A percentile compares a stretch with the other conserved stretches of the same genome.
phyloP scores from a whole-genome alignment of 352 stramenopile genomes.

The Phytophthora hibernalis region DNA sequence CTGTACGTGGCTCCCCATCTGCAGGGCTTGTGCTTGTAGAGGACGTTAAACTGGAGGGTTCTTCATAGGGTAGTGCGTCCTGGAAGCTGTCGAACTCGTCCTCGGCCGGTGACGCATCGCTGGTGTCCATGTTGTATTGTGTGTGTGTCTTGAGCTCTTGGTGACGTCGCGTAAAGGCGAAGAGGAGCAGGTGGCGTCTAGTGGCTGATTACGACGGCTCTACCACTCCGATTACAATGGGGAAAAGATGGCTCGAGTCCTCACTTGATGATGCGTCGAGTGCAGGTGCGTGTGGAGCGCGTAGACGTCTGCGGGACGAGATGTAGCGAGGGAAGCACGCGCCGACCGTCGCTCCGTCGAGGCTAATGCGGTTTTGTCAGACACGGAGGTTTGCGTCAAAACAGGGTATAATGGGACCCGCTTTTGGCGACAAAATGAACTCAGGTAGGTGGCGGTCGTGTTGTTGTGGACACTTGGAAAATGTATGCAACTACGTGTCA shows the following conservation, averaged over 20 bases:
- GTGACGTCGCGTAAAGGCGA: constrained; percentile 27
- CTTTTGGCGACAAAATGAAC: constrained; percentile 31
- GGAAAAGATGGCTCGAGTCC: constrained; percentile 7
- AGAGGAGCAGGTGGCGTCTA: constrained; percentile 17
- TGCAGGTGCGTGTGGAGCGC: constrained; percentile 7
- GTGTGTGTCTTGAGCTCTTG: constrained; percentile 14
- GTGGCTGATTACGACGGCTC: constrained; percentile 17
- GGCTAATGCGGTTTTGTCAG: constrained; percentile 27
- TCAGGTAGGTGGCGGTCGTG: constrained; percentile 35
- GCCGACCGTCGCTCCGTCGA: constrained; percentile 30
- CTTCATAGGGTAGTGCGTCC: constrained; percentile 36
- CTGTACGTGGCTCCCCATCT: constrained; percentile 30
- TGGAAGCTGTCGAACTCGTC: constrained; percentile 40
- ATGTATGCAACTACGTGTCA: constrained; percentile 34
- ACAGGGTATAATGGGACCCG: constrained; percentile 4
- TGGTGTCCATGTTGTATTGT: constrained; percentile 32
- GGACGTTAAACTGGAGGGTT: constrained; percentile 41
- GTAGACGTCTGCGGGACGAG: constrained; percentile 1
- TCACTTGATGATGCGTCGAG: constrained; percentile 9
- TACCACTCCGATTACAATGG: constrained; percentile 21
- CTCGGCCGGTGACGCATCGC: constrained; percentile 16
- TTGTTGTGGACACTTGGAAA: constrained; percentile 31
- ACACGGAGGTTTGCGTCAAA: not conserved
- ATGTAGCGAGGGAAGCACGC: constrained; percentile 23
- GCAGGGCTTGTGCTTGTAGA: constrained; percentile 47